These are phyloP conservation scores for Coriaria nepalensis DNA, from an alignment of 306 rosid species.

Conservation along the genomic window DNA sequence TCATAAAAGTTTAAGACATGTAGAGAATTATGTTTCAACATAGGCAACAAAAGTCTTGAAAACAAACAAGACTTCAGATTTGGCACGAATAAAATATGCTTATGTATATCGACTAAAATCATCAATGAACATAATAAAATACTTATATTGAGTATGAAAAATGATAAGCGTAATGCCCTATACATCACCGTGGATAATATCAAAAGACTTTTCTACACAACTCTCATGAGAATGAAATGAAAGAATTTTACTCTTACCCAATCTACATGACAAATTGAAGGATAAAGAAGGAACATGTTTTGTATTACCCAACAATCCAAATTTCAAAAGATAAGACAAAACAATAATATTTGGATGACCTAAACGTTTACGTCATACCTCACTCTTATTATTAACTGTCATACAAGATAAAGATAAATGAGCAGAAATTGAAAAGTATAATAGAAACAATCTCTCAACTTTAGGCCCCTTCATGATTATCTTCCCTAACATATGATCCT, in stretches of 20 bases:
- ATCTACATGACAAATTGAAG: background rate
- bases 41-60: conserved; percentile 1
- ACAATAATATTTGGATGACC: too few relatives aligned
- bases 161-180: conserved; percentile 1
- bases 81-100: background rate
- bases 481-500: background rate
- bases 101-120: background rate
- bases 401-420: too few relatives aligned
- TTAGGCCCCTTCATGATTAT: too few relatives aligned
- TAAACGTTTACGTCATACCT: too few relatives aligned
- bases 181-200: conserved; percentile 1
- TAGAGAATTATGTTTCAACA: conserved; percentile 5
- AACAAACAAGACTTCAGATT: background rate
- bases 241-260: conserved; percentile 4
- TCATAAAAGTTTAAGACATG: background rate
- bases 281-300: background rate
- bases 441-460: too few relatives aligned
- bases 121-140: conserved; percentile 1
- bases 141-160: background rate
- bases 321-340: too few relatives aligned
- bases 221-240: background rate
- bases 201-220: background rate
- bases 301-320: conserved; percentile 1
- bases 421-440: too few relatives aligned
- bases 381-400: too few relatives aligned